phyloP scores from a whole-genome alignment of 164 flowering plant genomes.

The Cinnamomum micranthum region DNA sequence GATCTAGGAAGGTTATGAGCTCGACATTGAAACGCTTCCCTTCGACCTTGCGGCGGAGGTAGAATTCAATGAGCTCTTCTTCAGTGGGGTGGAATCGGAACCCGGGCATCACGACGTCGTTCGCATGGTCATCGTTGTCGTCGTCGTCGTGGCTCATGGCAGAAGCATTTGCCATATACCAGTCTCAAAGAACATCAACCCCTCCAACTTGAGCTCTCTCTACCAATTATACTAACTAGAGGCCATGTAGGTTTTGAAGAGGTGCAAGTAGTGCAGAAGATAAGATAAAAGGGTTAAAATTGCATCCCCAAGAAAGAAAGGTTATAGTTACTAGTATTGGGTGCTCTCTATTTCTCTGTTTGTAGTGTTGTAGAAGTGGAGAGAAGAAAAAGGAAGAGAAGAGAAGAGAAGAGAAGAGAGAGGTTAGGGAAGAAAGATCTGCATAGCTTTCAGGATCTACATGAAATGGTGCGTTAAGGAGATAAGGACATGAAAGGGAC shows the following conservation, averaged over 20 bases:
- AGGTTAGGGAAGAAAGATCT: conserved; percentile 36
- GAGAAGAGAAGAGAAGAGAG: not conserved
- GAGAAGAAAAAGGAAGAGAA: not conserved
- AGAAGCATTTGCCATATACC: not conserved
- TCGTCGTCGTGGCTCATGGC: conserved; percentile 11
- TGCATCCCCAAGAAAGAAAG: conserved; percentile 7
- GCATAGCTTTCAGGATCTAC: conserved; percentile 39
- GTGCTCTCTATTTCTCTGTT: too few relatives aligned
- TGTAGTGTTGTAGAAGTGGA: not conserved
- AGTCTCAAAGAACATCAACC: conserved; percentile 1
- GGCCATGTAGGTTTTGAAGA: conserved; percentile 5
- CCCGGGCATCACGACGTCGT: conserved; percentile 96
- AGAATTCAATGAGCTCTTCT: conserved; percentile 93
- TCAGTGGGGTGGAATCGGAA: conserved; percentile 98
- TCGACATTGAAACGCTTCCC: conserved; percentile 91
- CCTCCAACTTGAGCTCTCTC: not conserved
- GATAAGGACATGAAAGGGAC: conserved; percentile 49
- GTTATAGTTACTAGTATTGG: not conserved
- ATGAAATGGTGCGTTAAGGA: conserved; percentile 19
- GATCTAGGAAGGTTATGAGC: conserved; percentile 88
- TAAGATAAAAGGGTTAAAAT: conserved; percentile 12
- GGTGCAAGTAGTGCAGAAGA: conserved; percentile 21
- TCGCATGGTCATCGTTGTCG: conserved; percentile 55
- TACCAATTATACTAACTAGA: conserved; percentile 4
- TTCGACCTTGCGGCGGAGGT: conserved; percentile 96